Base-by-base conservation (phyloP, 495 filamentous ascomycete genomes). In the Penicillium longicatenatum region DNA sequence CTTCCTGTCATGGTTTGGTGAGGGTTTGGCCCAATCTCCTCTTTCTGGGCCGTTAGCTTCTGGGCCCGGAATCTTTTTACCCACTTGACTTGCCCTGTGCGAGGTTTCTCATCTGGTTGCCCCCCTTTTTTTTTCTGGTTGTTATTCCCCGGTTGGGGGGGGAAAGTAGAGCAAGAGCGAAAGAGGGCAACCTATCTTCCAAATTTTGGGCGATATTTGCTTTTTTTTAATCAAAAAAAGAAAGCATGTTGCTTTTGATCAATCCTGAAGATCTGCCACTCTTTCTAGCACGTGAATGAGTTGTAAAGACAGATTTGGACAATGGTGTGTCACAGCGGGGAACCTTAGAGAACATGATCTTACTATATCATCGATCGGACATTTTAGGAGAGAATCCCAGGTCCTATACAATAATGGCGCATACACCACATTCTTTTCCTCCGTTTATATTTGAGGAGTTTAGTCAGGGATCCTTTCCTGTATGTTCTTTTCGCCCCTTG, bases 1-100 rank as follows among this genome's bases (percentile, higher is more conserved):
- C 59, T 61, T 55, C 58, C 59, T 57, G 59, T 61, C 59, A 50
- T 54, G 54, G 54, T 49, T 57, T 56, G 42, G 54, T 43, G 33
- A 54, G 30, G 49, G 31, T 39, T 44, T 50, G 52, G 45, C 47
- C 26, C 12, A 47, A 47, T 50, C 51, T 26, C 49, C 24, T 46
- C 41, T 47, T 22, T 24, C 20, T 46, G 52, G 52, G 29, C 33
- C 33, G 39, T 51, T 46, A 35, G 33, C 22, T 52, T 42, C 26
- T 54, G 37, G 57, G 47, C 46, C 46, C 24, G 20, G 37, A 42
- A 52, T 51, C 20, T 51, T 51, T 37, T 52, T 52, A 52, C 22
- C 49, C 49, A 51, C 49, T 44, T 29, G 26, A 35, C 9, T 26
- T 53, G 50, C 50, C 35, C 20, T 26, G 35, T 41, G 35, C 50